A percentile compares a stretch with the other conserved stretches of the same genome.
These are phyloP conservation scores for Botryosphaeria dothidea DNA, from an alignment of 2,329 filamentous ascomycete species.

Conservation along the genomic window DNA sequence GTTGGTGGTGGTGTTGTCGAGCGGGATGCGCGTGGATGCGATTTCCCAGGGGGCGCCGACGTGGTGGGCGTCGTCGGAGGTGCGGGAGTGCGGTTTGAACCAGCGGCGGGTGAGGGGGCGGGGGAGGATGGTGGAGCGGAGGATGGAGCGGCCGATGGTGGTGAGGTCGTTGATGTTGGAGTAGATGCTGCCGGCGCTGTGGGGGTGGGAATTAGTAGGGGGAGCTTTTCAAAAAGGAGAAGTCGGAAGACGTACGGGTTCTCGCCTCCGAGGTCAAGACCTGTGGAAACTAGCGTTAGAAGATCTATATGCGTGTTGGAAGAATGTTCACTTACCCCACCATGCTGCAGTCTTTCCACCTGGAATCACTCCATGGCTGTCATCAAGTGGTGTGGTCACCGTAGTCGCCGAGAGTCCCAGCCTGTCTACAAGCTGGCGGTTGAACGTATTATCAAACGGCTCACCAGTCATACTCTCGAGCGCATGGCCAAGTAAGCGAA, in stretches of 20 bases:
- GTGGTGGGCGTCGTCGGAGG: conserved; percentile 22
- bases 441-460: conserved; percentile 36
- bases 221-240: background rate
- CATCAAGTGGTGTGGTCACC: conserved; percentile 29
- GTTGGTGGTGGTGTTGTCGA: conserved; percentile 4
- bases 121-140: conserved; percentile 26
- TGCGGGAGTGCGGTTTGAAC: conserved; percentile 27
- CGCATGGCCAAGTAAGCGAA: conserved; percentile 39
- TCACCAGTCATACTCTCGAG: conserved; percentile 43
- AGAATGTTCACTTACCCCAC: conserved; percentile 19
- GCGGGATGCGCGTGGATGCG: conserved; percentile 22
- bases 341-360: conserved; percentile 18
- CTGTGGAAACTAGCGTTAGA: background rate
- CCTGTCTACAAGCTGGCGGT: conserved; percentile 39
- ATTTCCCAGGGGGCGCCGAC: conserved; percentile 30
- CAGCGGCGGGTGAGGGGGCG: conserved; percentile 25
- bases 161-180: conserved; percentile 25
- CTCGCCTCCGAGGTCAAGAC: background rate
- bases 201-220: conserved; percentile 10
- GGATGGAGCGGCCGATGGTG: conserved; percentile 26
- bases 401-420: conserved; percentile 43
- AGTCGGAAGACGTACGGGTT: background rate
- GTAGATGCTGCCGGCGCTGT: conserved; percentile 32
- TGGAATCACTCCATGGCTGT: conserved; percentile 39
- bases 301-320: background rate